Evolutionary conservation across 2,329 filamentous ascomycete species (phyloP), one percentile per base, ranked within the genome.

Genomic region (Dryadomyces quercivorus): DNA sequence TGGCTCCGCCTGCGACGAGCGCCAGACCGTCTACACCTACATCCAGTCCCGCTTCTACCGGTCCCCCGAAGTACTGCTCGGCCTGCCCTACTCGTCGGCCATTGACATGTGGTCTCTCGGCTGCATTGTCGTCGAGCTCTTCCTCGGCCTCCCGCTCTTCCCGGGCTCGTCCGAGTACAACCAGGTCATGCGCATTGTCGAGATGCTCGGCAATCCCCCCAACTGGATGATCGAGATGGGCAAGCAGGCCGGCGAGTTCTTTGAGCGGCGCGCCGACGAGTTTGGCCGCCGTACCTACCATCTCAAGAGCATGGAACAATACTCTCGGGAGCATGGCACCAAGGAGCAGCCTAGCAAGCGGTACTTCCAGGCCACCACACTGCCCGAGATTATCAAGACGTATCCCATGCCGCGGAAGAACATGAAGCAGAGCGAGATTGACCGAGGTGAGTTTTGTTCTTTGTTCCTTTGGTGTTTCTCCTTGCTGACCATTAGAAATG

Each of bases 61-160:
- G 59, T 98, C 93, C 0, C 93, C 93, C 1, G 93, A 98, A 68
- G 93, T 98, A 13, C 71, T 98, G 42, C 75, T 98, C n/a, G 93
- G 93, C 4, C 73, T 98, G 50, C 93, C 93, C 57, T 98, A 98
- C 68, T 97, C 93, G 15, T 96, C 93, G 5, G 93, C 93, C 46
- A 98, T 98, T 64, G 93, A 98, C 66, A 98, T 98, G 92, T 98
- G 93, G 93, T 98, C 93, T 5, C 75, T 98, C 47, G 93, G 93
- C 53, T 98, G 93, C 70, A 98, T 98, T 61, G 92, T 98, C 16
- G 93, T 98, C 22, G 93, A 98, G 69, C 77, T 98, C 18, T 98
- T 98, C 75, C 77, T 98, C 1, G 93, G 93, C 48, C 75, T 98
- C 51, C 93, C 93, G 1, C 72, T 98, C 2, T 98, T 98, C 69